These are phyloP conservation scores for Ganoderma sinense DNA, from an alignment of 1,284 basidiomycete species.

Conservation along the genomic window DNA sequence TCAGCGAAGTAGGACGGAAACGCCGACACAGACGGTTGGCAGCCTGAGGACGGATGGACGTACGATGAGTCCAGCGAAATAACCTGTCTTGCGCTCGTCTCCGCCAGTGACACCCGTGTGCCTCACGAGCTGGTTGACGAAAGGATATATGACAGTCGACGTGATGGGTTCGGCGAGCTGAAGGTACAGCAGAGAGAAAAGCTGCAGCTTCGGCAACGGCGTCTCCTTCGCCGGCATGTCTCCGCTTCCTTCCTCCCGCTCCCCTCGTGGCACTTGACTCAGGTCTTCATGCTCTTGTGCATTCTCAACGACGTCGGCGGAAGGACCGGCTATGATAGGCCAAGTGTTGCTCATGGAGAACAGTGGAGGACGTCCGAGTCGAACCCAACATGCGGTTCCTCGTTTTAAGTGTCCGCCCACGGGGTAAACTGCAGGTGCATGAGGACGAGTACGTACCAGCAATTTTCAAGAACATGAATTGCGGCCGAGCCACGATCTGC, in stretches of 20 bases:
- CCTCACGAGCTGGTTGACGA: constrained; percentile 52
- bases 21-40: neutral
- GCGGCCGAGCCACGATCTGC: neutral
- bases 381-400: neutral
- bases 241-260: neutral
- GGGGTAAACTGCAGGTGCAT: neutral
- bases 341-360: neutral
- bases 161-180: constrained; percentile 63
- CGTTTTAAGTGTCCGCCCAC: neutral
- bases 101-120: constrained; percentile 73
- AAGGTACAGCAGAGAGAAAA: constrained; percentile 65
- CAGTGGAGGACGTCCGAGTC: neutral
- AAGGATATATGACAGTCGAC: constrained; percentile 74
- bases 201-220: constrained; percentile 69
- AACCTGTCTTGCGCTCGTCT: constrained; percentile 54
- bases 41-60: constrained; percentile 23
- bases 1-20: constrained; percentile 6
- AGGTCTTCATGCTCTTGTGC: neutral
- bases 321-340: neutral
- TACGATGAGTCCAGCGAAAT: constrained; percentile 62
- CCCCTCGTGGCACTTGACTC: neutral
- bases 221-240: constrained; percentile 43
- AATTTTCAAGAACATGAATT: neutral
- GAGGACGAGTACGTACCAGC: neutral
- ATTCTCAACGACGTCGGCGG: neutral